Conservation (phyloP, 495 filamentous ascomycete genomes). For the Oleoguttula mirabilis region DNA sequence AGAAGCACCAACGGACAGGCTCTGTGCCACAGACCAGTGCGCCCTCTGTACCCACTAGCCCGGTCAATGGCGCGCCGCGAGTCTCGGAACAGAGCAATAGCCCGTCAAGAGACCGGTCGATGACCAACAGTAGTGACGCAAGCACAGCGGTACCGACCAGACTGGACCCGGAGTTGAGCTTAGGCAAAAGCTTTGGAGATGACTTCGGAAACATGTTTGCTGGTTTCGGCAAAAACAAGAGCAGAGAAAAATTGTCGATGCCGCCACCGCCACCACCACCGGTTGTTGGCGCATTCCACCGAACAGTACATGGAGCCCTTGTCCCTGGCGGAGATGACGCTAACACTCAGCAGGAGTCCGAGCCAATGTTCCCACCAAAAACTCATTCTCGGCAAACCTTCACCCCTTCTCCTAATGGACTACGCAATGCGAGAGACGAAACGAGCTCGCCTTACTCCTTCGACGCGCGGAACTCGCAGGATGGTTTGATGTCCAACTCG, state of each 20-base stretch:
- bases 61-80: neutral
- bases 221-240: constrained; percentile 6
- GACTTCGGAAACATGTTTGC: constrained; percentile 29
- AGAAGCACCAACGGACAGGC: constrained; percentile 7
- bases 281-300: constrained; percentile 4
- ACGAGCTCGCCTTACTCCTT: constrained; percentile 23
- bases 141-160: constrained; percentile 30
- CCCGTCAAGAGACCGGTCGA: constrained; percentile 20
- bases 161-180: constrained; percentile 23
- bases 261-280: constrained; percentile 5
- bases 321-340: neutral
- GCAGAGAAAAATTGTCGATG: neutral
- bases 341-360: constrained; percentile 18
- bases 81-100: constrained; percentile 2
- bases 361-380: constrained; percentile 21
- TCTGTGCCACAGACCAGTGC: neutral
- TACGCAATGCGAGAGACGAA: constrained; percentile 18
- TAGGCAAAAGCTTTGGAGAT: constrained; percentile 23
- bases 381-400: constrained; percentile 11
- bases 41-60: constrained; percentile 2
- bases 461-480: constrained; percentile 24
- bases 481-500: constrained; percentile 19
- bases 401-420: constrained; percentile 20
- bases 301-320: constrained; percentile 14
- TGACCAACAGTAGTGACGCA: constrained; percentile 31